Evolutionary conservation across 73 alveolate species (phyloP).

Genomic region (Blepharisma japonicum): DNA sequence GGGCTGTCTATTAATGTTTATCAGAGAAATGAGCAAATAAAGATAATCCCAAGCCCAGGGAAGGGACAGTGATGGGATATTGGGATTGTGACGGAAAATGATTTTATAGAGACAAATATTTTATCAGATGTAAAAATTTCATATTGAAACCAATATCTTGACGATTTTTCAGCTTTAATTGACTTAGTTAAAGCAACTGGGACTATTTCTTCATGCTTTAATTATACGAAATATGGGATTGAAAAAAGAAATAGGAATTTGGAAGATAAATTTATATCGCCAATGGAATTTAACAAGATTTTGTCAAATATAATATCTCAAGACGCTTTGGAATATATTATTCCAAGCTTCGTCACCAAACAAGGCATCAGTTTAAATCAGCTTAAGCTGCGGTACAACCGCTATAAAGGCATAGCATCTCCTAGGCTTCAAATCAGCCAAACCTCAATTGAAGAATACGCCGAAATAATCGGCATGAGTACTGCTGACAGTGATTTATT

Average conservation of each 20-base stretch:
- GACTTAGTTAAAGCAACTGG: neutral
- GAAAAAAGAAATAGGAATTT: neutral
- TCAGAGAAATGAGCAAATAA: neutral
- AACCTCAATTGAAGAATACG: too few relatives aligned
- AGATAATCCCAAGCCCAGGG: slow-evolving; percentile 15
- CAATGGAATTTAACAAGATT: neutral
- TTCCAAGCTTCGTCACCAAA: too few relatives aligned
- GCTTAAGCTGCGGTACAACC: too few relatives aligned
- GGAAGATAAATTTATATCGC: neutral
- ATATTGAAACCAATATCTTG: slow-evolving; percentile 3
- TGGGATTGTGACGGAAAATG: neutral
- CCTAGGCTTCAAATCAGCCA: too few relatives aligned
- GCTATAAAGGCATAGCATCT: too few relatives aligned
- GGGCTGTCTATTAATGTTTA: neutral
- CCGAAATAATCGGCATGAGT: too few relatives aligned
- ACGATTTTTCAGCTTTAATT: slow-evolving; percentile 8
- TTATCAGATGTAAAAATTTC: neutral
- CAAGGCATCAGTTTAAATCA: too few relatives aligned
- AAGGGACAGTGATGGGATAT: slow-evolving; percentile 23
- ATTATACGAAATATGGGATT: neutral
- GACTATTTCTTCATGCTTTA: slow-evolving; percentile 19
- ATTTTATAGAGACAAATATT: slow-evolving; percentile 21
- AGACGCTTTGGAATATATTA: too few relatives aligned
- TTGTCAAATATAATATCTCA: too few relatives aligned
- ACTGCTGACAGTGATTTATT: too few relatives aligned